Conservation (phyloP, 371 early-diverging fungal species). For the Rhizopus arrhizus region DNA sequence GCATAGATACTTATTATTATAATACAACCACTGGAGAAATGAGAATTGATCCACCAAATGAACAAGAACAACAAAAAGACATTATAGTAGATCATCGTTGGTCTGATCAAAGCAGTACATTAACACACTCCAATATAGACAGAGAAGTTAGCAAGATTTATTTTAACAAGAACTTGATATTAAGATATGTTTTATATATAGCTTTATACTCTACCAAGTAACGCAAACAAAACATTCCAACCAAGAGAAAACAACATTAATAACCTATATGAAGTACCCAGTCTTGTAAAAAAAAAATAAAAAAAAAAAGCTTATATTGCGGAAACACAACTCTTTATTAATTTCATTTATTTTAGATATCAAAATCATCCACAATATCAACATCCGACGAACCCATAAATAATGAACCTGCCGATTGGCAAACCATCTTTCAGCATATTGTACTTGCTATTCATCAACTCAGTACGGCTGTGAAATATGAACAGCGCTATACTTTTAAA, state of each 20-base stretch:
- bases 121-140: background rate
- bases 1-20: conserved; percentile 47
- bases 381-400: background rate
- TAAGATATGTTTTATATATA: background rate
- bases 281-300: conserved; percentile 5
- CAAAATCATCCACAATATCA: background rate
- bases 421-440: conserved; percentile 60
- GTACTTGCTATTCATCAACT: conserved; percentile 66
- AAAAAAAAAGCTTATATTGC: no score
- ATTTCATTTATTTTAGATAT: background rate
- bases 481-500: conserved; percentile 46
- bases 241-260: background rate
- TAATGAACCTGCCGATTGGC: conserved; percentile 61
- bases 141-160: background rate
- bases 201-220: background rate
- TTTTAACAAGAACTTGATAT: background rate
- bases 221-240: background rate
- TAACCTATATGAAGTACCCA: background rate
- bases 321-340: no score
- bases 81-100: background rate
- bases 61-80: background rate
- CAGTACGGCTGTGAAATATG: conserved; percentile 60
- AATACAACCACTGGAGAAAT: conserved; percentile 51
- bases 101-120: conserved; percentile 19
- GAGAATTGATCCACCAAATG: conserved; percentile 12